Conservation (phyloP, 495 filamentous ascomycete species). For the Aspergillus affinis region DNA sequence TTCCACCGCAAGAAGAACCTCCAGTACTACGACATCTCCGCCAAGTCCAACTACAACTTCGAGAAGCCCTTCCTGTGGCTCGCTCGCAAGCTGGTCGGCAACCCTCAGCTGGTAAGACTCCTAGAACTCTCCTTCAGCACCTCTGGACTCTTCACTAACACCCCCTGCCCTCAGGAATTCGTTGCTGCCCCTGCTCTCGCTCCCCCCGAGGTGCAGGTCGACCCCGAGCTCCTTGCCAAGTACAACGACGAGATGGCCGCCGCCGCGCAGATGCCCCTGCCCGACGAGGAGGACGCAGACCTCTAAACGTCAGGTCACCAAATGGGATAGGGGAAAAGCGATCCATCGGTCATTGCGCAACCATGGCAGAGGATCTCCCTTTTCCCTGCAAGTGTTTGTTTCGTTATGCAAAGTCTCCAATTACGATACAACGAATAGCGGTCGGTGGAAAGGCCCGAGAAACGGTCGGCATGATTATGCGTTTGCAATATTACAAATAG, state of each 20-base stretch:
- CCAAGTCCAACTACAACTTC: slow-evolving; percentile 99
- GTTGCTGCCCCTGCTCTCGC: slow-evolving; percentile 93
- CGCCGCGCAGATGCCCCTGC: slow-evolving; percentile 81
- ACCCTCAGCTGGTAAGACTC: slow-evolving; percentile 75
- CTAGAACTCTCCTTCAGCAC: not conserved
- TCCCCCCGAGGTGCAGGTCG: slow-evolving; percentile 86
- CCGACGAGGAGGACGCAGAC: slow-evolving; percentile 90
- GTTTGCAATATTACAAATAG: slow-evolving; percentile 39
- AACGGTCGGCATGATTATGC: slow-evolving; percentile 43
- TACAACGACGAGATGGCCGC: slow-evolving; percentile 87
- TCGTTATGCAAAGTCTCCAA: slow-evolving; percentile 29
- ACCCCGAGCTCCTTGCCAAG: slow-evolving; percentile 73
- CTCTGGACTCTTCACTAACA: slow-evolving; percentile 2
- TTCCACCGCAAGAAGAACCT: slow-evolving; percentile 99
- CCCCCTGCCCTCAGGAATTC: slow-evolving; percentile 68
- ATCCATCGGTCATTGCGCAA: not conserved
- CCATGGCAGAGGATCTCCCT: not conserved
- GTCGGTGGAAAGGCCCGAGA: slow-evolving; percentile 38
- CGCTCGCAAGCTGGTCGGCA: slow-evolving; percentile 96
- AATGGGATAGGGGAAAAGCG: slow-evolving; percentile 9
- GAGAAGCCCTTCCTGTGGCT: slow-evolving; percentile 99
- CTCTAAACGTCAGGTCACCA: slow-evolving; percentile 46
- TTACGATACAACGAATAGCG: slow-evolving; percentile 48
- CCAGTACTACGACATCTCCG: slow-evolving; percentile 99
- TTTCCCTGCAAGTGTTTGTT: slow-evolving; percentile 12